A percentile compares a stretch with the other conserved stretches of the same genome.
Evolutionary conservation across 306 rosid genomes (phyloP).

Genomic region (Prunus armeniaca): DNA sequence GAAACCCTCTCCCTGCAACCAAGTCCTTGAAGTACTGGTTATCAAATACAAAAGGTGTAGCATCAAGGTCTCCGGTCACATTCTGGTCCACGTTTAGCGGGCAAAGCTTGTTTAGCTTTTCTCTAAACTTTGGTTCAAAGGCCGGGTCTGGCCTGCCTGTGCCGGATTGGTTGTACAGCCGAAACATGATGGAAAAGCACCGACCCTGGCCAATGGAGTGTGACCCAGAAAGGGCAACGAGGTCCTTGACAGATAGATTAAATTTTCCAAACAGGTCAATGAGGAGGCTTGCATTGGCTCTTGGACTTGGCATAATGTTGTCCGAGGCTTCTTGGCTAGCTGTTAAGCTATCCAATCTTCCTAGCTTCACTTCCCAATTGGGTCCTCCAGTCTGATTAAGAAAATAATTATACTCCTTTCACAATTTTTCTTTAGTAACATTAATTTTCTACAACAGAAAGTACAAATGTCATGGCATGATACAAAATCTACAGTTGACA

Average conservation of each 20-base stretch:
- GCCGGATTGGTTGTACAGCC: constrained; percentile 87
- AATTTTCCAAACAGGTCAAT: constrained; percentile 50
- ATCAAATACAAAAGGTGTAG: constrained; percentile 69
- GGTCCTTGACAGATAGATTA: constrained; percentile 53
- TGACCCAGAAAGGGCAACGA: constrained; percentile 85
- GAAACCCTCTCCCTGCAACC: constrained; percentile 69
- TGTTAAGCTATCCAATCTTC: constrained; percentile 76
- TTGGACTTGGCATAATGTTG: constrained; percentile 84
- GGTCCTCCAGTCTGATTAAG: constrained; percentile 80
- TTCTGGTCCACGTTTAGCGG: constrained; percentile 66
- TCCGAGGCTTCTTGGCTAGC: constrained; percentile 66
- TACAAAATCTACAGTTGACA: not conserved
- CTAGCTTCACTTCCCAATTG: constrained; percentile 71
- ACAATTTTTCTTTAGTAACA: not conserved
- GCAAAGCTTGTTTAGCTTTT: constrained; percentile 52
- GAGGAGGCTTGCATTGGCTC: constrained; percentile 69
- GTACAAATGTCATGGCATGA: not conserved
- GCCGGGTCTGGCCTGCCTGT: constrained; percentile 69
- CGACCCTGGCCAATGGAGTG: constrained; percentile 82
- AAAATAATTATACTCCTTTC: not conserved
- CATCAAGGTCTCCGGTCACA: constrained; percentile 68
- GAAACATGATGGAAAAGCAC: constrained; percentile 87
- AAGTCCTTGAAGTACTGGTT: constrained; percentile 91
- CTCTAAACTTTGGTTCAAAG: constrained; percentile 46
- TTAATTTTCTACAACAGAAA: not conserved